These are phyloP conservation scores for Ceratocystis smalleyi DNA, from an alignment of 2,329 filamentous ascomycete genomes.

Conservation along the genomic window DNA sequence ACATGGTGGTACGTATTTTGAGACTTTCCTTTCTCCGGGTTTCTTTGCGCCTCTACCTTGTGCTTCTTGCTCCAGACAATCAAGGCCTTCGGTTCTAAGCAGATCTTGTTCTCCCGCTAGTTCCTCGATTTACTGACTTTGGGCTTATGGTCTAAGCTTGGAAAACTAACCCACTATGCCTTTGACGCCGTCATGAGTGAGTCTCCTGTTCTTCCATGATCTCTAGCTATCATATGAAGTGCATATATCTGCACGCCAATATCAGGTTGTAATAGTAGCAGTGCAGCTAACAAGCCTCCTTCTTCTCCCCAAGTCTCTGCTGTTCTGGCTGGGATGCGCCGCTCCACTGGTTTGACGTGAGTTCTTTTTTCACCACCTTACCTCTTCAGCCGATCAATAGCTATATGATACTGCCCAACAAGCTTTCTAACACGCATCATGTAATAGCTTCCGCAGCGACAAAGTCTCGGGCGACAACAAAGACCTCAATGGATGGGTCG, in stretches of 20 bases:
- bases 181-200: constrained; percentile 83
- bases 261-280: too few species aligned
- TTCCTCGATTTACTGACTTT: constrained; percentile 54
- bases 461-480: constrained; percentile 65
- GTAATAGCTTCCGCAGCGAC: constrained; percentile 67
- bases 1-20: constrained; percentile 24
- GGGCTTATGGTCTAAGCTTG: constrained; percentile 63
- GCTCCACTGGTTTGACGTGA: constrained; percentile 95
- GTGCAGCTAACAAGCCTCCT: too few species aligned
- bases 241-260: too few species aligned
- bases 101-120: constrained; percentile 24
- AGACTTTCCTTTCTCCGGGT: constrained; percentile 1
- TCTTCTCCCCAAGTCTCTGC: constrained; percentile 54
- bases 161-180: constrained; percentile 83
- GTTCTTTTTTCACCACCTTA: constrained; percentile 28
- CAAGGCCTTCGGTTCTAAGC: neutral
- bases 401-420: neutral
- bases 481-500: constrained; percentile 73
- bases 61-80: neutral
- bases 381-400: neutral
- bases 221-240: too few species aligned
- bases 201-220: constrained; percentile 27
- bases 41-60: neutral
- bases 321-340: constrained; percentile 91
- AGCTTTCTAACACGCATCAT: neutral